Percentiles rank a stretch among this genome's conserved stretches.
These are phyloP conservation scores for Picochlorum sp. DNA, from an alignment of 139 green algal species.

Conservation along the genomic window DNA sequence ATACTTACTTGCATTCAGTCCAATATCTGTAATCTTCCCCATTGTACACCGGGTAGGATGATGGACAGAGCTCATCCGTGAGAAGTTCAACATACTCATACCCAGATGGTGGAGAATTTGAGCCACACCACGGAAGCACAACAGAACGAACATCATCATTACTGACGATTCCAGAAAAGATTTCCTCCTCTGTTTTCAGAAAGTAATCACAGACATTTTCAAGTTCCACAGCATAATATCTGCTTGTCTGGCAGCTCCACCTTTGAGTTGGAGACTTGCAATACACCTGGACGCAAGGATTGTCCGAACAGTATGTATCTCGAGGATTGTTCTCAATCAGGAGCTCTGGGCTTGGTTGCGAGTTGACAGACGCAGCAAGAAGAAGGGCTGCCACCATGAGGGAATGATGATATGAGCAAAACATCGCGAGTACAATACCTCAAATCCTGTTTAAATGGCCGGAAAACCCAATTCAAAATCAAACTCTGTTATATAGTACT, in stretches of 20 bases:
- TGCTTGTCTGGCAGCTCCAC: neutral
- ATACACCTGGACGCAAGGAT: neutral
- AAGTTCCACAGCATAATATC: neutral
- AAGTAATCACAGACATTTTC: conserved; percentile 1
- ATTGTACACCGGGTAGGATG: neutral
- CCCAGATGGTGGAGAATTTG: neutral
- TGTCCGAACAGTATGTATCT: neutral
- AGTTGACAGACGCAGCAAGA: neutral
- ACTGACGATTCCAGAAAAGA: neutral
- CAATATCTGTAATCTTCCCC: no score
- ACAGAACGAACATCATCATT: conserved; percentile 1
- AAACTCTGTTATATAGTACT: no score
- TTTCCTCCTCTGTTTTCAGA: neutral
- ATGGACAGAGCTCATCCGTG: neutral
- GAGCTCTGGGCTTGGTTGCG: neutral
- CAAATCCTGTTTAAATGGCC: no score
- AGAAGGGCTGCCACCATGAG: neutral
- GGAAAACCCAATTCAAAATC: no score
- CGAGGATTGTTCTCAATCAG: neutral
- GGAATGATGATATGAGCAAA: neutral
- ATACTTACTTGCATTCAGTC: no score
- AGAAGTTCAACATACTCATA: neutral
- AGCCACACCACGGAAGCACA: neutral
- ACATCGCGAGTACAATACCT: neutral
- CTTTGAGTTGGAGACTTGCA: neutral